These are phyloP conservation scores for Fusarium graminum DNA, from an alignment of 2,329 filamentous ascomycete species.

Conservation along the genomic window DNA sequence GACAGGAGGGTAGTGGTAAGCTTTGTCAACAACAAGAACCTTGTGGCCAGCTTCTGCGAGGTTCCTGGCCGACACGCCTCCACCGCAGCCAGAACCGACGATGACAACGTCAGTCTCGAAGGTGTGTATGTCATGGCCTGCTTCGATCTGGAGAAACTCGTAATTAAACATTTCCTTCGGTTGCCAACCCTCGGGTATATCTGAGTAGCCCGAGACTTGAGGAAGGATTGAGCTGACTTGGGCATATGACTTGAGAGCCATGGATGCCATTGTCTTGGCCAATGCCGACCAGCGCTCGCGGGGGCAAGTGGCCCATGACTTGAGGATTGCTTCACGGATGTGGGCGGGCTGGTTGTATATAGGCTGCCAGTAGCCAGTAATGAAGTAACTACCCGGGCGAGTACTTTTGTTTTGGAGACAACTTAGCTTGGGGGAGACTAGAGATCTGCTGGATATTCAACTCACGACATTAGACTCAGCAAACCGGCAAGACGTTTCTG, in stretches of 20 bases:
- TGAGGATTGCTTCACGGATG: slow-evolving; percentile 72
- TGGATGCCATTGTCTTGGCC: slow-evolving; percentile 65
- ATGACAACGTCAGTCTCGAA: slow-evolving; percentile 86
- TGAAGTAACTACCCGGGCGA: slow-evolving; percentile 70
- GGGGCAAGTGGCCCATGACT: slow-evolving; percentile 71
- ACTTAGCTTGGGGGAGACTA: slow-evolving; percentile 6
- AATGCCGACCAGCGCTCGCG: slow-evolving; percentile 67
- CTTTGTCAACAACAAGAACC: slow-evolving; percentile 86
- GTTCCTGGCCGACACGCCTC: slow-evolving; percentile 83
- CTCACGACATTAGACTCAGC: slow-evolving; percentile 61
- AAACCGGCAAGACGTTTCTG: slow-evolving; percentile 56
- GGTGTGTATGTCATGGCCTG: slow-evolving; percentile 61
- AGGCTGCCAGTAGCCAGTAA: slow-evolving; percentile 76
- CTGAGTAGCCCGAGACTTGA: slow-evolving; percentile 69
- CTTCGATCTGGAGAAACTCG: slow-evolving; percentile 70
- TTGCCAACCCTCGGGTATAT: slow-evolving; percentile 65
- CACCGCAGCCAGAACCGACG: slow-evolving; percentile 88
- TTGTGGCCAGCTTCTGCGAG: slow-evolving; percentile 80
- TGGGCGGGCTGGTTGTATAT: slow-evolving; percentile 71
- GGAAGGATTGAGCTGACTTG: slow-evolving; percentile 68
- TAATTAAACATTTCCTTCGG: slow-evolving; percentile 67
- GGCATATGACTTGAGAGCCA: slow-evolving; percentile 68
- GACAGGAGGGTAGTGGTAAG: slow-evolving; percentile 78
- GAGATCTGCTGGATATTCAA: slow-evolving; percentile 12
- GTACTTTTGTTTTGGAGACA: slow-evolving; percentile 60